Evolutionary conservation across 1,139 yeast genomes (phyloP), one percentile per base, ranked within the genome.

Genomic region (Yamadazyma pseudoaaseri): DNA sequence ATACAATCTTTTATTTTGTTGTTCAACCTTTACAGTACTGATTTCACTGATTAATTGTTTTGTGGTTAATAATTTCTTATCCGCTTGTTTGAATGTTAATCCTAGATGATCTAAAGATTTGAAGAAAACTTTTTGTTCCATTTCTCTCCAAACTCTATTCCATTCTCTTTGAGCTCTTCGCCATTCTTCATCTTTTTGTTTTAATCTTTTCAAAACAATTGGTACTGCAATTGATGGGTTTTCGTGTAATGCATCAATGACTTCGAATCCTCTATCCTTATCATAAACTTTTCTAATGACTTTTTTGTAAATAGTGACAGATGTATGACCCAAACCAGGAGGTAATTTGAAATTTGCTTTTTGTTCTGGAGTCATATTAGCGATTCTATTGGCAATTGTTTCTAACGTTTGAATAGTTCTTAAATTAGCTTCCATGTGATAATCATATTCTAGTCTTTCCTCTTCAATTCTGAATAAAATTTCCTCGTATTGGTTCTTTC

Each of bases 181-280:
- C 99, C 99, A 92, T 60, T 92, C 98, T 62, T 92, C 97, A 57
- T 94, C 98, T 62, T 92, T 92, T 62, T 92, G 97, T 61, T 92
- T 92, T 58, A 92, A 76, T 54, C 98, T 77, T 51, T 84, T 85
- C 55, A 92, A 70, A 10, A 92, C 95, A 44, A 92, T 81, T 1
- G 98, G 98, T 13, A 92, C 95, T 1, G 98, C 95, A 38, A 89
- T 79, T 2, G 94, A 87, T 3, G 98, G 99, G 49, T 86, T 84
- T 47, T 90, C 96, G 55, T 92, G 97, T 32, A 92, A 69, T 2
- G 97, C 96, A 52, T 89, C 96, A 49, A 92, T 87, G 16, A 92
- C 97, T 60, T 94, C 97, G 52, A 85, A 85, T 1, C 97, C 97
- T 58, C 95, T 82, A 49, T 87, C 96, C 50, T 86, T 86, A 55